phyloP scores from a whole-genome alignment of 805 yeast species.

The Vanderwaltozyma yarrowii region DNA sequence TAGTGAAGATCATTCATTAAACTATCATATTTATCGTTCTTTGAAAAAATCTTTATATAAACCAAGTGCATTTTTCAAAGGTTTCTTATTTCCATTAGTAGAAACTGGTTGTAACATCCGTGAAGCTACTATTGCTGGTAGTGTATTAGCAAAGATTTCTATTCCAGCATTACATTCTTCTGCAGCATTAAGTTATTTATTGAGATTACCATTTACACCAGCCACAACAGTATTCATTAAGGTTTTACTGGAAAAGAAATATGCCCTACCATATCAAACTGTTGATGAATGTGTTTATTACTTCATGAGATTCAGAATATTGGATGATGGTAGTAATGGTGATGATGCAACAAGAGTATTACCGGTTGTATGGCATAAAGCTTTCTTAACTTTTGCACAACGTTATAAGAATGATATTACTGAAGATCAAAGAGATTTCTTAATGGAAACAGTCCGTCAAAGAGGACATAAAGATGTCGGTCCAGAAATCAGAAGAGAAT shows the following conservation, averaged over 20 bases:
- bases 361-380: conserved; percentile 97
- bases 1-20: conserved; percentile 64
- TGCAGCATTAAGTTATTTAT: conserved; percentile 80
- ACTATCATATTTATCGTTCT: conserved; percentile 88
- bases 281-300: conserved; percentile 90
- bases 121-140: conserved; percentile 93
- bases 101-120: conserved; percentile 82
- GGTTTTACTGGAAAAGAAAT: conserved; percentile 83
- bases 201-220: conserved; percentile 76
- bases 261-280: conserved; percentile 94
- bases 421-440: conserved; percentile 94
- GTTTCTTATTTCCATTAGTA: conserved; percentile 83
- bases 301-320: conserved; percentile 78
- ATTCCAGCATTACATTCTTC: conserved; percentile 94
- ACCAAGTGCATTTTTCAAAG: conserved; percentile 97
- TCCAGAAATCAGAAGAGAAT: conserved; percentile 89
- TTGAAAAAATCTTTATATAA: conserved; percentile 88
- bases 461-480: conserved; percentile 84
- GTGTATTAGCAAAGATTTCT: conserved; percentile 79
- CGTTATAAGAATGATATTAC: conserved; percentile 95
- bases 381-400: conserved; percentile 88
- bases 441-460: conserved; percentile 82
- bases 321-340: conserved; percentile 34
- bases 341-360: conserved; percentile 39
- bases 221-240: conserved; percentile 86